Base-by-base conservation (phyloP, 768 basidiomycete genomes). In the Auricularia sp. region DNA sequence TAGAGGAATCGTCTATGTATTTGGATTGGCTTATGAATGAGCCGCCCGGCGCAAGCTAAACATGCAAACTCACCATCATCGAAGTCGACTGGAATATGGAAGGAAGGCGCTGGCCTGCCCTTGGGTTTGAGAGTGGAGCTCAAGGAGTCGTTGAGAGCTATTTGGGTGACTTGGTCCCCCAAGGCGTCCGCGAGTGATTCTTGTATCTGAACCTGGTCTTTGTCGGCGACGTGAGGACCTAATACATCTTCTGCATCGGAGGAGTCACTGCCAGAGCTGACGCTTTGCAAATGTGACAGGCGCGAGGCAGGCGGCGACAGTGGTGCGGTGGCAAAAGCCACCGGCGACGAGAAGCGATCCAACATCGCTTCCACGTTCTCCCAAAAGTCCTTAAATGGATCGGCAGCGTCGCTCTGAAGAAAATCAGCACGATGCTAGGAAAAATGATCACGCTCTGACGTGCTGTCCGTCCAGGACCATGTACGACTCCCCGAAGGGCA, bases 351-450 rank as follows among this genome's bases (percentile, higher is more conserved):
- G n/a, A 94, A 80, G 69, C 91, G 88, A 69, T 93, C 90, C 58
- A 93, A 74, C 84, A 92, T 87, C 47, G 86, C 89, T 74, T 93
- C 90, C 79, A 92, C 88, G 61, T 89, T 89, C 69, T 83, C 85
- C 92, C 92, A 94, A 71, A 93, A 94, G 69, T 90, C 83, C 71
- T 92, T 91, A 77, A 94, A 94, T 3, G 90, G 86, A 70, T 94
- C 92, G 3, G 88, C 85, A 2, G 90, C 87, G 70, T 94, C 92
- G 66, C 86, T 86, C 88, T 89, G 59, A 13, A 58, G 8, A 62
- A 42, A 8, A 21, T 24, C 54, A 34, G 35, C 29, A 29, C 29
- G 29, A 29, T 29, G 29, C 29, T 29, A 29, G 29, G 29, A 29
- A 29, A 29, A 29, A 29, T 29, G 29, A 29, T 29, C 29, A 29